Percentiles rank a stretch among this genome's conserved stretches.
These are phyloP conservation scores for Fusarium sp. DNA, from an alignment of 2,329 filamentous ascomycete genomes.

Conservation along the genomic window DNA sequence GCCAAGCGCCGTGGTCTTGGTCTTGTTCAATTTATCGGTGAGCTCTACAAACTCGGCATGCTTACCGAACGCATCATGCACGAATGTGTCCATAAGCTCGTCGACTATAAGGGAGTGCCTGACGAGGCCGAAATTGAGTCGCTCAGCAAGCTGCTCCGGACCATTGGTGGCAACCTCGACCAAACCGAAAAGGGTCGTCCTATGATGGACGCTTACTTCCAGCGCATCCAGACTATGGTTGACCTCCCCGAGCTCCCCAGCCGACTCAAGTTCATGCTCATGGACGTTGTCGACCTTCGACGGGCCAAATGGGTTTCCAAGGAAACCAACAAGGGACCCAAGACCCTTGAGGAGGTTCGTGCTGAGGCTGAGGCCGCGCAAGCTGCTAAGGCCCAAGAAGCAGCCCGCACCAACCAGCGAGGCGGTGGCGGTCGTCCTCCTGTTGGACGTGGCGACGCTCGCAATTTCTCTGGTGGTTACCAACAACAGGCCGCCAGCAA, in stretches of 20 bases:
- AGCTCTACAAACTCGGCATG: slow-evolving; percentile 99
- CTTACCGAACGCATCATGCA: slow-evolving; percentile 99
- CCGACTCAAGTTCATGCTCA: slow-evolving; percentile 93
- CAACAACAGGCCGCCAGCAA: slow-evolving; percentile 76
- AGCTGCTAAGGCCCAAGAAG: slow-evolving; percentile 84
- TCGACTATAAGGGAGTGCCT: slow-evolving; percentile 92
- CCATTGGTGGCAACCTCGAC: slow-evolving; percentile 90
- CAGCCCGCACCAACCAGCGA: slow-evolving; percentile 69
- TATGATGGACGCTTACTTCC: slow-evolving; percentile 95
- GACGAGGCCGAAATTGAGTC: slow-evolving; percentile 98
- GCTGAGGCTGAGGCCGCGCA: slow-evolving; percentile 81
- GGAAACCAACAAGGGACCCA: slow-evolving; percentile 92
- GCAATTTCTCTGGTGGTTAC: slow-evolving; percentile 81
- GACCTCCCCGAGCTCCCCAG: slow-evolving; percentile 84
- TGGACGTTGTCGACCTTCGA: slow-evolving; percentile 92
- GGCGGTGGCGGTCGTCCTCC: slow-evolving; percentile 76
- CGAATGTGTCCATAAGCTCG: slow-evolving; percentile 95
- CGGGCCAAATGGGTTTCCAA: slow-evolving; percentile 83
- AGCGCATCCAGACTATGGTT: slow-evolving; percentile 84
- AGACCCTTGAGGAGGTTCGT: slow-evolving; percentile 94
- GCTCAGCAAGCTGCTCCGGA: slow-evolving; percentile 89
- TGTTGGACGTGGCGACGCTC: slow-evolving; percentile 85
- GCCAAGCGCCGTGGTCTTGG: slow-evolving; percentile 97
- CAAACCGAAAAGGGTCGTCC: slow-evolving; percentile 81
- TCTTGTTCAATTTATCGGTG: slow-evolving; percentile 98